phyloP scores from a whole-genome alignment of 2,329 filamentous ascomycete genomes.

The Nemania sp. region DNA sequence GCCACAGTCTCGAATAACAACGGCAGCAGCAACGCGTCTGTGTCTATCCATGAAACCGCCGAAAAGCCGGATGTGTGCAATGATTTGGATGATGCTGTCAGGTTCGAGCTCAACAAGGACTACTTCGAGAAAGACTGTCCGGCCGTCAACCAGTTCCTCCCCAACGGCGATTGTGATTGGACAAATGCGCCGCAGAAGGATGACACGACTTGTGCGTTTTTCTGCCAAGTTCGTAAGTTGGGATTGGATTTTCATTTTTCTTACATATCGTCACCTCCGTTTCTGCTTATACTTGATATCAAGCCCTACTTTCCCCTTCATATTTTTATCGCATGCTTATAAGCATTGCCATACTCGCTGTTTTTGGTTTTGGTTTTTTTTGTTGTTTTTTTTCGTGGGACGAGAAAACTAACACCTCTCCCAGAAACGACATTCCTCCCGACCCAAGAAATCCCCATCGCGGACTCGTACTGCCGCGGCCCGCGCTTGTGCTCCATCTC shows the following conservation, averaged over 20 bases:
- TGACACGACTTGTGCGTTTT: conserved; percentile 8
- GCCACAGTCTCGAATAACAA: too few species aligned
- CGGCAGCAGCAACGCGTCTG: too few species aligned
- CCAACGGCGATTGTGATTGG: conserved; percentile 15
- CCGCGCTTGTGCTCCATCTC: conserved; percentile 12
- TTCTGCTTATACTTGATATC: too few species aligned
- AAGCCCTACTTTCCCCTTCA: too few species aligned
- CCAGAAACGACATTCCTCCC: conserved; percentile 12
- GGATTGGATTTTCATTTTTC: background rate
- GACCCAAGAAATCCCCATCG: conserved; percentile 14
- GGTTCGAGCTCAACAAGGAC: conserved; percentile 6
- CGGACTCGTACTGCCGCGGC: conserved; percentile 20
- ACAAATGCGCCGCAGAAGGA: conserved; percentile 3
- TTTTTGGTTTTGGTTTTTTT: too few species aligned
- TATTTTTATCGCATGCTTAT: too few species aligned
- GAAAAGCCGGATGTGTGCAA: too few species aligned
- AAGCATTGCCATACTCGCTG: too few species aligned
- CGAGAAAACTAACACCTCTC: too few species aligned
- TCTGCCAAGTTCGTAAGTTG: conserved; percentile 18
- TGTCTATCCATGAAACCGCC: too few species aligned
- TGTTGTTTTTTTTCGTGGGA: too few species aligned
- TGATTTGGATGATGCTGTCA: background rate
- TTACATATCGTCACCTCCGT: background rate
- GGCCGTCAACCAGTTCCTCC: conserved; percentile 1
- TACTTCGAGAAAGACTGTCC: conserved; percentile 4